These are phyloP conservation scores for Xylariaceae sp. DNA, from an alignment of 2,329 filamentous ascomycete genomes.

Conservation along the genomic window DNA sequence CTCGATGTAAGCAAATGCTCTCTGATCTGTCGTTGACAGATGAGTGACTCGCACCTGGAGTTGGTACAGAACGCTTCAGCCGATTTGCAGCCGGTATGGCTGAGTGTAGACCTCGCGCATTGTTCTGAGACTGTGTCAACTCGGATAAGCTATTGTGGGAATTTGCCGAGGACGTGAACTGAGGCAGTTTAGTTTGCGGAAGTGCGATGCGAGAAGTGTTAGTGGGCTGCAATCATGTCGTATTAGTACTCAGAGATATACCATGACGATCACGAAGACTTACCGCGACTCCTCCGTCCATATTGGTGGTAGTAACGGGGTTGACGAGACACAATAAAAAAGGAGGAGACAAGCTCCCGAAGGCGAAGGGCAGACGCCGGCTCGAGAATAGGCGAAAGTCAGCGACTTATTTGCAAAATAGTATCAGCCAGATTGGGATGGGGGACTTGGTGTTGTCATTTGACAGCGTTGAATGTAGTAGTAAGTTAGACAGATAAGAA, in stretches of 20 bases:
- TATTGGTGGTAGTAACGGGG: conserved; percentile 11
- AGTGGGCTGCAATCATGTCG: conserved; percentile 17
- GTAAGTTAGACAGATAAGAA: neutral
- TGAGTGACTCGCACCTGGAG: conserved; percentile 43
- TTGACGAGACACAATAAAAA: conserved; percentile 10
- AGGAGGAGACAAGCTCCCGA: conserved; percentile 8
- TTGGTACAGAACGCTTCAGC: conserved; percentile 55
- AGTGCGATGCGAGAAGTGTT: conserved; percentile 21
- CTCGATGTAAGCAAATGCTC: conserved; percentile 22
- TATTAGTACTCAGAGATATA: conserved; percentile 5
- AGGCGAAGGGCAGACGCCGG: conserved; percentile 9
- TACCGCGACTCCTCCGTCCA: conserved; percentile 34
- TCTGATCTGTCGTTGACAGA: conserved; percentile 14
- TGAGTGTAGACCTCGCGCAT: conserved; percentile 50
- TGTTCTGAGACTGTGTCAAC: conserved; percentile 63
- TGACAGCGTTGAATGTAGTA: neutral
- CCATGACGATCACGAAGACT: neutral
- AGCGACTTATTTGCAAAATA: conserved; percentile 6
- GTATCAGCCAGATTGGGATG: conserved; percentile 11
- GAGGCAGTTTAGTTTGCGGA: conserved; percentile 31
- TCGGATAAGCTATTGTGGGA: conserved; percentile 50
- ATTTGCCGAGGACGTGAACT: conserved; percentile 26
- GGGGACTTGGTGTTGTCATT: neutral
- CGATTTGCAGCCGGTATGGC: conserved; percentile 45
- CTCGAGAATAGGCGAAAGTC: conserved; percentile 1